A percentile compares a stretch with the other conserved stretches of the same genome.
Evolutionary conservation across 768 basidiomycete species (phyloP).

Genomic region (Omphalotus guepiniiformis): DNA sequence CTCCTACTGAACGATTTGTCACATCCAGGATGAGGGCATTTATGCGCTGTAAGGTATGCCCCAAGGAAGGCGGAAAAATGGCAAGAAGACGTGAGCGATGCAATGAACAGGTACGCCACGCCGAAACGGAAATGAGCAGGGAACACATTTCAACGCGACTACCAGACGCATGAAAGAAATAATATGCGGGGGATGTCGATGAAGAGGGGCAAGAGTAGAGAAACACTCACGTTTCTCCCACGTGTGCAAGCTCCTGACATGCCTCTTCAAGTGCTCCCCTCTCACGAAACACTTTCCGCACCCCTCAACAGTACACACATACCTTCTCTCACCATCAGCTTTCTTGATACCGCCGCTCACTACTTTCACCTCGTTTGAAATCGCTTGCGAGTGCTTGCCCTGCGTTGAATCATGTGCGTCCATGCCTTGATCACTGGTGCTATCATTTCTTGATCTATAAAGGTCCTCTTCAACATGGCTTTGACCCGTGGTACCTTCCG

Average conservation of each 20-base stretch:
- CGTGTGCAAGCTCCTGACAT: slow-evolving; percentile 50
- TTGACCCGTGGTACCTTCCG: too few species aligned
- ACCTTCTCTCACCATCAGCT: slow-evolving; percentile 25
- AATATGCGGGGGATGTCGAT: too few species aligned
- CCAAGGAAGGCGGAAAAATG: slow-evolving; percentile 15
- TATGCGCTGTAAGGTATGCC: slow-evolving; percentile 26
- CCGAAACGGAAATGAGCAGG: background rate
- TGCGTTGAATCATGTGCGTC: too few species aligned
- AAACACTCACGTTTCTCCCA: slow-evolving; percentile 47
- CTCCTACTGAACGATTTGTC: slow-evolving; percentile 41
- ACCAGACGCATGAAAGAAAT: background rate
- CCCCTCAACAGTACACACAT: slow-evolving; percentile 41
- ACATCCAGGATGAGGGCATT: slow-evolving; percentile 40
- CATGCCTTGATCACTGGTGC: too few species aligned
- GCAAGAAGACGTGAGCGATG: background rate
- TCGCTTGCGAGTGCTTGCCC: background rate
- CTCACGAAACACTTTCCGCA: slow-evolving; percentile 53
- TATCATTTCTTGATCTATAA: too few species aligned
- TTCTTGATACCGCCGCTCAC: slow-evolving; percentile 11
- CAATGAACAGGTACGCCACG: background rate
- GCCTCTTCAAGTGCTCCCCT: slow-evolving; percentile 55
- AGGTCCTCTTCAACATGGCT: too few species aligned
- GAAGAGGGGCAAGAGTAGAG: background rate
- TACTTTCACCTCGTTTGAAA: background rate
- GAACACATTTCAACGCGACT: slow-evolving; percentile 10